Evolutionary conservation across 169 alveolate species (phyloP).

Genomic region (Sarcocystis neurona): DNA sequence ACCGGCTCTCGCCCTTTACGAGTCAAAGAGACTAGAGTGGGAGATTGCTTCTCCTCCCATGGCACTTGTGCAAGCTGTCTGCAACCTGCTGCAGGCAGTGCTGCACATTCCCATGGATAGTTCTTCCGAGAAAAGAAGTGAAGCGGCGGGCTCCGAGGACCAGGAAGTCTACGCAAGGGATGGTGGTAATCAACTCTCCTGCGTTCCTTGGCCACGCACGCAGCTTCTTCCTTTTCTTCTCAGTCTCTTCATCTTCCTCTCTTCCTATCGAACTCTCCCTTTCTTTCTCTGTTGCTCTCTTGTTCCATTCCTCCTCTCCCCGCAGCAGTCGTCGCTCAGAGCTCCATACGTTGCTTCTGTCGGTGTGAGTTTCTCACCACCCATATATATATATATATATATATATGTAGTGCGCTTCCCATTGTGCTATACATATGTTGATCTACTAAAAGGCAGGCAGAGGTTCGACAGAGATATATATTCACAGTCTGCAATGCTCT

Average conservation of each 20-base stretch:
- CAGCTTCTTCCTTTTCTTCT: not conserved
- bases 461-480: not conserved
- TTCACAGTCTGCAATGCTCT: no score
- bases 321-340: not conserved
- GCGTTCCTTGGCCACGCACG: no score
- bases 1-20: not conserved
- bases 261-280: not conserved
- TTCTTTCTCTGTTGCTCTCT: not conserved
- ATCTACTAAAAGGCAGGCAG: not conserved
- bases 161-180: not conserved
- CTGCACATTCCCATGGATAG: slow-evolving; percentile 37
- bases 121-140: not conserved
- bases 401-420: no score
- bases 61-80: slow-evolving; percentile 7
- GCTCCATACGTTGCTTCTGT: not conserved
- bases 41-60: not conserved
- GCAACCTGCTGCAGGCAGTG: slow-evolving; percentile 37
- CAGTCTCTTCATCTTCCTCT: not conserved
- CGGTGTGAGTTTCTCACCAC: no score
- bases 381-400: no score
- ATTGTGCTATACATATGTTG: not conserved
- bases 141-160: not conserved
- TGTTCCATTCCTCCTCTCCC: not conserved
- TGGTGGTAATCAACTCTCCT: no score
- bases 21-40: not conserved